phyloP scores from a whole-genome alignment of 73 alveolate species.

The Blepharisma stoltei region DNA sequence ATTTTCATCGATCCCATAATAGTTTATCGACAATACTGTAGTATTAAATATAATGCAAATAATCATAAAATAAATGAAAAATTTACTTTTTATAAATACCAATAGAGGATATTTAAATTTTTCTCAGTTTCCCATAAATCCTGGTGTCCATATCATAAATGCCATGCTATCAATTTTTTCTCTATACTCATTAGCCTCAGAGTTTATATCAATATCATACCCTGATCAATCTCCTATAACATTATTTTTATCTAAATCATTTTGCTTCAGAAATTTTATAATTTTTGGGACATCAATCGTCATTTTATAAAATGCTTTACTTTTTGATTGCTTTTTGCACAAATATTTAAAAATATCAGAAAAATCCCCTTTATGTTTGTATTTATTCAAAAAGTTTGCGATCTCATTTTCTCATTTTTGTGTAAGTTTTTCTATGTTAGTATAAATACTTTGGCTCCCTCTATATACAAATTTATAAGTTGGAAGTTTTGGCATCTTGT shows the following conservation, averaged over 20 bases:
- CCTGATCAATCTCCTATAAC: conserved; percentile 18
- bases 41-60: conserved; percentile 56
- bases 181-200: neutral
- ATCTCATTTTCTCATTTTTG: neutral
- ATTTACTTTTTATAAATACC: neutral
- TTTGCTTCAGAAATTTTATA: neutral
- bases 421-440: neutral
- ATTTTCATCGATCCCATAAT: conserved; percentile 12
- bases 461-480: too few relatives aligned
- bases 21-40: conserved; percentile 64
- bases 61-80: neutral
- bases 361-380: neutral
- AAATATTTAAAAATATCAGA: neutral
- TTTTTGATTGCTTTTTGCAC: neutral
- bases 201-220: neutral
- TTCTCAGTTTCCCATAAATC: conserved; percentile 9
- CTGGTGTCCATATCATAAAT: neutral
- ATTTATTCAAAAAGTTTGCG: neutral
- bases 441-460: neutral
- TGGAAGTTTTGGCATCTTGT: too few relatives aligned
- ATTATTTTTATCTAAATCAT: neutral
- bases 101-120: neutral
- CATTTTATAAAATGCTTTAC: neutral
- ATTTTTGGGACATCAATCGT: neutral
- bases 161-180: neutral